These are phyloP conservation scores for Diaporthe humulicola DNA, from an alignment of 2,329 filamentous ascomycete genomes.

Conservation along the genomic window DNA sequence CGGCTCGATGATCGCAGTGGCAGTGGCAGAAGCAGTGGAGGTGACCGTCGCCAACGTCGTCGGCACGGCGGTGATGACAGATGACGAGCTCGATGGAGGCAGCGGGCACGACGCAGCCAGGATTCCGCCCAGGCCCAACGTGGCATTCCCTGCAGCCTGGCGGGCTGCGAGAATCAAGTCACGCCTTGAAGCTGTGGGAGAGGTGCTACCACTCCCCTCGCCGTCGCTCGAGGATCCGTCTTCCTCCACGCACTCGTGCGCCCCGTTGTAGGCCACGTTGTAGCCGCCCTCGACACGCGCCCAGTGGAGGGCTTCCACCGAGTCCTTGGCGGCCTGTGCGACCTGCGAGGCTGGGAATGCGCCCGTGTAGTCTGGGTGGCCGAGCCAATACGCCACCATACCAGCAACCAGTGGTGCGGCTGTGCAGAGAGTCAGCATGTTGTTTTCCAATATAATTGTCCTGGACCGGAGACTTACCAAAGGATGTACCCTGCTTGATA, in stretches of 20 bases:
- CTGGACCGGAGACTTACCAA: not conserved
- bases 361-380: conserved; percentile 12
- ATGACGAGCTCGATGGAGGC: not conserved
- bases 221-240: not conserved
- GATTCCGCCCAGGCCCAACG: not conserved
- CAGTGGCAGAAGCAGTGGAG: not conserved
- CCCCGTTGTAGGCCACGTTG: conserved; percentile 10
- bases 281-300: conserved; percentile 15
- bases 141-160: not conserved
- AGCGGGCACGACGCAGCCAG: not conserved
- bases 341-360: conserved; percentile 16
- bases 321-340: conserved; percentile 7
- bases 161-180: not conserved
- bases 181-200: not conserved
- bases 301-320: not conserved
- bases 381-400: conserved; percentile 14
- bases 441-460: not conserved
- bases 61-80: not conserved
- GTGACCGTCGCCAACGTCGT: not conserved
- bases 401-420: conserved; percentile 9
- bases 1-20: not conserved
- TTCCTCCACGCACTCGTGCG: conserved; percentile 3
- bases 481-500: not conserved
- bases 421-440: not conserved
- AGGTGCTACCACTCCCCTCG: not conserved